Evolutionary conservation across 2,329 filamentous ascomycete species (phyloP), one percentile per base, ranked within the genome.

Genomic region (Akanthomyces dipterigenus): DNA sequence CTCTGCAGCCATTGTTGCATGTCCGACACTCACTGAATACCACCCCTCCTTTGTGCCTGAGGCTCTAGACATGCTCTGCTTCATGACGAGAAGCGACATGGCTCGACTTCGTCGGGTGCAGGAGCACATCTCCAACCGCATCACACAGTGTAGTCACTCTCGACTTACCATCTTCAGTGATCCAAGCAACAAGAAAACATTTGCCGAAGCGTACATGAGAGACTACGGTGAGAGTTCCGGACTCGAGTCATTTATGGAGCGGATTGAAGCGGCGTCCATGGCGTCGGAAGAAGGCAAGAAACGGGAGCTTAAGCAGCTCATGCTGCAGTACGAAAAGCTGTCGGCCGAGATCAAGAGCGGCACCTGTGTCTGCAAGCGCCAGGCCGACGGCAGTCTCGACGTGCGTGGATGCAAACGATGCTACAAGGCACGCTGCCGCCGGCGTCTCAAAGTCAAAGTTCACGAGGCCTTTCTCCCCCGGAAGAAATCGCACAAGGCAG

Each of bases 31-130:
- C 0, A 34, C 54, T 0, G 71, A 82, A 0, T 86, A 80, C 57
- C 74, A 80, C 14, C 82, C 85, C 0, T 72, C 75, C 0, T 81
- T 90, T 51, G 64, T 70, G 0, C 70, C 80, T 0, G 73, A 79
- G 3, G 67, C 81, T 0, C 70, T 90, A 1, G 78, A 88, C 65
- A 73, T 78, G 3, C 72, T 90, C 0, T 81, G 85, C 3, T 65
- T 89, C 0, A 71, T 79, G 0, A 70, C 69, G 0, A 64, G 72
- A 1, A 46, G 66, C 1, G 80, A 85, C 11, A 80, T 89, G 77
- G 31, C 66, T 0, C 78, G 82, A 0, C 73, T 88, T 0, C 73
- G 76, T 0, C 2, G 20, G 5, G 64, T 70, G 1, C 66, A 71
- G 34, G 24, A 40, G 48, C 63, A 69, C 24, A 22, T 60, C n/a